Evolutionary conservation across 768 basidiomycete species (phyloP).

Genomic region (Pleurotus ostreatus): DNA sequence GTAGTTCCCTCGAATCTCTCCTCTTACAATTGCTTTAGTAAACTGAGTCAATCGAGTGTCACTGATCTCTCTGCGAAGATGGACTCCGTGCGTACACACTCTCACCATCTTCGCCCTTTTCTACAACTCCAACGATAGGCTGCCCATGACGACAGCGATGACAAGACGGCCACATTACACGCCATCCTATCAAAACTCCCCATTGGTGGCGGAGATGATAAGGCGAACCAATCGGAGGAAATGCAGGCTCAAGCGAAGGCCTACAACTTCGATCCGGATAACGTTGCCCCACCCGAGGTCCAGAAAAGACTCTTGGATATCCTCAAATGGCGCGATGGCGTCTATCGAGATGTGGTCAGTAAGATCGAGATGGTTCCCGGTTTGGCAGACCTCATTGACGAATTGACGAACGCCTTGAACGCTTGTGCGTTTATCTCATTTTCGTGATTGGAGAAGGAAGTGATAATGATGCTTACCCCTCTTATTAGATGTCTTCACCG

Average conservation of each 20-base stretch:
- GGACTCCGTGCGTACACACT: conserved; percentile 23
- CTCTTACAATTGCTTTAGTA: conserved; percentile 25
- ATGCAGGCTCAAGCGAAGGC: conserved; percentile 53
- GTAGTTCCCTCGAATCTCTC: not conserved
- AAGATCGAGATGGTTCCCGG: conserved; percentile 69
- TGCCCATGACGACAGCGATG: conserved; percentile 26
- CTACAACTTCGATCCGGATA: conserved; percentile 59
- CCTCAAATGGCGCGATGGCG: conserved; percentile 59
- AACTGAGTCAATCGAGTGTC: conserved; percentile 57
- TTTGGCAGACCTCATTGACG: conserved; percentile 50
- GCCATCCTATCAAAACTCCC: conserved; percentile 45
- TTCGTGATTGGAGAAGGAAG: not conserved
- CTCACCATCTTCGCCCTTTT: not conserved
- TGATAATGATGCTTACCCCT: not conserved
- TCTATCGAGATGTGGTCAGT: conserved; percentile 47
- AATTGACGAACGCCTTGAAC: conserved; percentile 61
- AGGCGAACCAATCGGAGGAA: conserved; percentile 50
- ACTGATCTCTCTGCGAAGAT: conserved; percentile 54
- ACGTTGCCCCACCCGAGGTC: conserved; percentile 61
- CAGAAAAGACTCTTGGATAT: conserved; percentile 51
- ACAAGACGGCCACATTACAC: conserved; percentile 35
- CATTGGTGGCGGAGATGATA: conserved; percentile 46
- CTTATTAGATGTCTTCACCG: conserved; percentile 55
- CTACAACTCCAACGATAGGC: conserved; percentile 17
- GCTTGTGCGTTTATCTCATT: conserved; percentile 41